Evolutionary conservation across 208 protist species (phyloP), one percentile per base, ranked within the genome.

Genomic region (Leishmania amazonensis): DNA sequence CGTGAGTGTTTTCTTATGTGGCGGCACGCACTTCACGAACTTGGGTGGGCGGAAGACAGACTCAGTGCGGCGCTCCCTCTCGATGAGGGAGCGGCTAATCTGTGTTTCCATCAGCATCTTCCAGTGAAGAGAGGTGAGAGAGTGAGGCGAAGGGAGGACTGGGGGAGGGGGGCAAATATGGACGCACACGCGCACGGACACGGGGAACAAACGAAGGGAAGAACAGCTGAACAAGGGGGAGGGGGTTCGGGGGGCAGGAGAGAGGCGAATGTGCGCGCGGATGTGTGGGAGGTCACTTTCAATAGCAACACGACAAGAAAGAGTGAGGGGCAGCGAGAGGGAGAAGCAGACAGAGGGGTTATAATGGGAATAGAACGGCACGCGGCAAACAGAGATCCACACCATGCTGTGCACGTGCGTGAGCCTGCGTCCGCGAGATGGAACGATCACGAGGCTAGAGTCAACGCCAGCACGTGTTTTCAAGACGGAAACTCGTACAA

Each of bases 31-130:
- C 83, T 88, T 91, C 11, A 85, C 21, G 45, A 91, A 87, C 64
- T 87, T 83, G 5, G 93, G 93, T 35, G 93, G 93, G 24, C 90
- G 91, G 80, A 96, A 96, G 45, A 91, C 83, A 0, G 93, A 94
- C 78, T 87, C 85, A 58, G 78, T 88, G 85, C 90, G 90, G 40
- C 84, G 83, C 62, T 96, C 93, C 35, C 81, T 83, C 67, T 88
- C 91, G 11, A 93, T 90, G 76, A 93, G 87, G 76, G 89, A 90
- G 40, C 88, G 81, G 31, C 65, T 77, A 21, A 47, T 80, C 51
- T 86, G 88, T 58, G 81, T 53, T 38, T 86, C 79, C 67, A 79
- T 85, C 65, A 89, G 45, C 90, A 93, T 91, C n/a, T 45, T 73
- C 38, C 21, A 24, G 68, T 53, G 68, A 31, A 4, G 42, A 53